These are phyloP conservation scores for Mycena olivaceomarginata DNA, from an alignment of 768 basidiomycete species.

Conservation along the genomic window DNA sequence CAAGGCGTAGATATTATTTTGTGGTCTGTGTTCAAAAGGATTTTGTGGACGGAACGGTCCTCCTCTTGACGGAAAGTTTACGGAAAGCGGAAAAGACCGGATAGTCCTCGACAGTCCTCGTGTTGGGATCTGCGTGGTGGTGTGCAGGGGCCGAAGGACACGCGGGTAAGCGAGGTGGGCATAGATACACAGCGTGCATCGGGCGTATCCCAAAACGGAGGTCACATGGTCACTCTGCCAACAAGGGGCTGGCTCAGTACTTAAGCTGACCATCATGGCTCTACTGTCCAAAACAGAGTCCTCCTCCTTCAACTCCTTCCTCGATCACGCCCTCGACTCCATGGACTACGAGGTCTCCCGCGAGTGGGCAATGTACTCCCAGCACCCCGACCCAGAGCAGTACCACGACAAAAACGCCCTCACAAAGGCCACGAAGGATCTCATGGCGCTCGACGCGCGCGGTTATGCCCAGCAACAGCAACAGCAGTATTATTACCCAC, in stretches of 20 bases:
- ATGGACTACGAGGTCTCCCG: conserved; percentile 42
- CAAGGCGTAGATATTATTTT: too few species aligned
- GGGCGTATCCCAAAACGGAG: too few species aligned
- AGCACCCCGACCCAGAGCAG: conserved; percentile 53
- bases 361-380: conserved; percentile 45
- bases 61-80: too few species aligned
- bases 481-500: conserved; percentile 44
- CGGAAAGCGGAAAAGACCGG: too few species aligned
- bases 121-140: too few species aligned
- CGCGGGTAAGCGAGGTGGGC: too few species aligned
- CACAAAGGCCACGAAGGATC: conserved; percentile 87
- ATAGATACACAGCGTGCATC: too few species aligned
- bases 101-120: too few species aligned
- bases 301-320: conserved; percentile 39
- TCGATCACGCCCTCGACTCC: conserved; percentile 43
- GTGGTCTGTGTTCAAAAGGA: too few species aligned
- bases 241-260: neutral
- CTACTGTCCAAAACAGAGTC: conserved; percentile 43
- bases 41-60: too few species aligned
- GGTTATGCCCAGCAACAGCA: conserved; percentile 56
- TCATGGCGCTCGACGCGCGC: conserved; percentile 81
- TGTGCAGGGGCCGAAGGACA: too few species aligned
- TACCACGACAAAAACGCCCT: conserved; percentile 78
- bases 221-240: conserved; percentile 31
- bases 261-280: conserved; percentile 21